Evolutionary conservation across 2,329 filamentous ascomycete species (phyloP).

Genomic region (Aspergillus sergii): DNA sequence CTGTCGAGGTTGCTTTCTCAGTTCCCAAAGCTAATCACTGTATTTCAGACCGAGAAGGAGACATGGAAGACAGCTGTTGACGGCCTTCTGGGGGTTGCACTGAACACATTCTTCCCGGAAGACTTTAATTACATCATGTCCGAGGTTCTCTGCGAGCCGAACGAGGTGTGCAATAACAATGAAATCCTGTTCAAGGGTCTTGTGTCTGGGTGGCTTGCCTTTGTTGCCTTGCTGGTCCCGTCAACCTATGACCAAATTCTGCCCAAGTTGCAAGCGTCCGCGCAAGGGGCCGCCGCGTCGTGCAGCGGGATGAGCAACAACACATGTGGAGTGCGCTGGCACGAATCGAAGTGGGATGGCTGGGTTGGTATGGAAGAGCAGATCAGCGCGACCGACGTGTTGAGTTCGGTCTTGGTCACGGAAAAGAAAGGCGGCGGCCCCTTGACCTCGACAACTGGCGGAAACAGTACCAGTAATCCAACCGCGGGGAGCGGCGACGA

Average conservation of each 20-base stretch:
- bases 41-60: slow-evolving; percentile 37
- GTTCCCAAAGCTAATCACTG: neutral
- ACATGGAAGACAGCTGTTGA: slow-evolving; percentile 61
- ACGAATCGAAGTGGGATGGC: slow-evolving; percentile 55
- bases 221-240: slow-evolving; percentile 64
- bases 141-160: slow-evolving; percentile 68
- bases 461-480: slow-evolving; percentile 50
- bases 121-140: slow-evolving; percentile 57
- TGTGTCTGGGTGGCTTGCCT: slow-evolving; percentile 66
- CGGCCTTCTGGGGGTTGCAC: slow-evolving; percentile 54
- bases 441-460: slow-evolving; percentile 53
- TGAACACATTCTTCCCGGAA: slow-evolving; percentile 56
- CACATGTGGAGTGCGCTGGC: slow-evolving; percentile 69
- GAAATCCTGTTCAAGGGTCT: slow-evolving; percentile 75
- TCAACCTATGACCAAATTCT: slow-evolving; percentile 58
- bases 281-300: slow-evolving; percentile 61
- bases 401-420: slow-evolving; percentile 61
- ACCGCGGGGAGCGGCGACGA: slow-evolving; percentile 32
- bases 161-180: slow-evolving; percentile 66
- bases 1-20: neutral
- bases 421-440: slow-evolving; percentile 50
- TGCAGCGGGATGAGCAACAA: slow-evolving; percentile 63
- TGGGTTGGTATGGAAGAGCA: slow-evolving; percentile 67
- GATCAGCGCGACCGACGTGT: slow-evolving; percentile 67
- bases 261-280: slow-evolving; percentile 60